phyloP scores from a whole-genome alignment of 2,329 filamentous ascomycete genomes.

The Colletotrichum sp. region DNA sequence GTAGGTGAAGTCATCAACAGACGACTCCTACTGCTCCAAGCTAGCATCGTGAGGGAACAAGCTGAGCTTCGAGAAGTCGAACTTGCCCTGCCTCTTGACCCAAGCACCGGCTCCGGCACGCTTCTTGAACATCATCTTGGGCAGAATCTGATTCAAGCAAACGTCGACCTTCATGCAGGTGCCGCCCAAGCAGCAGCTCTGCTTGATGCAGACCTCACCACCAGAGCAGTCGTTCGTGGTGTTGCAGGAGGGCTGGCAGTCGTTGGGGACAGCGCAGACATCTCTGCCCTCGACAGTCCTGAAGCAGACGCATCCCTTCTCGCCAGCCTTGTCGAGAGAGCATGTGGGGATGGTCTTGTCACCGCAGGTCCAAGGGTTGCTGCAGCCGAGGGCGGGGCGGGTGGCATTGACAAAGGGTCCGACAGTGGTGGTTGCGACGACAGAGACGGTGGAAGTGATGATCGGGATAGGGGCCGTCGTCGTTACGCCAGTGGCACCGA shows the following conservation, averaged over 20 bases:
- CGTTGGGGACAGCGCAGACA: conserved; percentile 10
- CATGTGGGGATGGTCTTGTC: not conserved
- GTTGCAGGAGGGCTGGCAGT: conserved; percentile 1
- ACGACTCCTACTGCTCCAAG: not conserved
- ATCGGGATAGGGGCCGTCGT: conserved; percentile 42
- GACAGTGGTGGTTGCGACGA: conserved; percentile 21
- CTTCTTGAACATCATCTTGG: conserved; percentile 13
- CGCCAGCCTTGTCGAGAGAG: not conserved
- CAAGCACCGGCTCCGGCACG: not conserved
- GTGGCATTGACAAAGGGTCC: conserved; percentile 5
- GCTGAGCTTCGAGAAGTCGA: not conserved
- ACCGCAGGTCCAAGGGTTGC: conserved; percentile 3
- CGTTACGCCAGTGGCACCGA: conserved; percentile 25
- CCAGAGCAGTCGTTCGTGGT: not conserved
- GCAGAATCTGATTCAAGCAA: not conserved
- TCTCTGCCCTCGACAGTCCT: not conserved
- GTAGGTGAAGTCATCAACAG: not conserved
- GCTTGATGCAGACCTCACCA: conserved; percentile 16
- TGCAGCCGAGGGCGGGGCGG: not conserved
- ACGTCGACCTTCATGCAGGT: conserved; percentile 16
- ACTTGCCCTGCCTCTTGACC: not conserved
- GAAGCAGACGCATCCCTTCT: conserved; percentile 13
- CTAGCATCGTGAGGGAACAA: not conserved
- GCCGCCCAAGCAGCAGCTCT: conserved; percentile 11
- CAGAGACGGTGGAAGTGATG: conserved; percentile 43